Conservation (phyloP, 1,284 basidiomycete genomes). For the Exobasidium cylindrosporum region DNA sequence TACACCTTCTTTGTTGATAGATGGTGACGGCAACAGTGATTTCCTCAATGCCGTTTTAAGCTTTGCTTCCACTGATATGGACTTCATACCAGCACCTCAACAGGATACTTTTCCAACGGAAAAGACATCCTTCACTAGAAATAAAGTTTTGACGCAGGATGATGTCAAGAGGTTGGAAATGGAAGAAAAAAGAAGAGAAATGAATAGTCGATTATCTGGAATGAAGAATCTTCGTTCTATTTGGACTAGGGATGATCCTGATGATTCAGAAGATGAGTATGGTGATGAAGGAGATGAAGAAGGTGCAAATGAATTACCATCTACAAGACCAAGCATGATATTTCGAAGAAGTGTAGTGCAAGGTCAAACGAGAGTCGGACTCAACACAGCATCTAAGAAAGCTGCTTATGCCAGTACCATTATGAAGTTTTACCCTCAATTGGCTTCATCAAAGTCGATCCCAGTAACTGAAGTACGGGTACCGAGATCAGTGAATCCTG, state of each 20-base stretch:
- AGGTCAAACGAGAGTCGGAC: constrained; percentile 16
- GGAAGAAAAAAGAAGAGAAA: constrained; percentile 4
- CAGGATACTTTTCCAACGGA: not conserved
- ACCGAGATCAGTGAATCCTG: constrained; percentile 38
- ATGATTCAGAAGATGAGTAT: constrained; percentile 41
- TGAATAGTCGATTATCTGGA: not conserved
- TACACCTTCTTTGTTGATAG: not conserved
- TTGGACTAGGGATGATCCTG: not conserved
- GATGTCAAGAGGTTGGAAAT: constrained; percentile 21
- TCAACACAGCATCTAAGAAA: constrained; percentile 37
- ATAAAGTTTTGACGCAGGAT: not conserved
- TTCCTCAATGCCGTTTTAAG: constrained; percentile 37
- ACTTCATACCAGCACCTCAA: not conserved
- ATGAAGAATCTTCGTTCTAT: not conserved
- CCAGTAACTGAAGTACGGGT: constrained; percentile 26
- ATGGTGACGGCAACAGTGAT: constrained; percentile 21
- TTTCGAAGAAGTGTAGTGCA: not conserved
- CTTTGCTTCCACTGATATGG: too few relatives aligned
- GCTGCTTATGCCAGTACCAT: constrained; percentile 44
- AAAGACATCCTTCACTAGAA: not conserved
- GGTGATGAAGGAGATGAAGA: constrained; percentile 11
- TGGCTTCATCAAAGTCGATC: constrained; percentile 4
- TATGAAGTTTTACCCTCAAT: constrained; percentile 43
- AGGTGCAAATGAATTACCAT: too few relatives aligned
- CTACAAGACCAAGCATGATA: not conserved